Conservation (phyloP, 345 rosid species). For the Euphorbia lathyris region DNA sequence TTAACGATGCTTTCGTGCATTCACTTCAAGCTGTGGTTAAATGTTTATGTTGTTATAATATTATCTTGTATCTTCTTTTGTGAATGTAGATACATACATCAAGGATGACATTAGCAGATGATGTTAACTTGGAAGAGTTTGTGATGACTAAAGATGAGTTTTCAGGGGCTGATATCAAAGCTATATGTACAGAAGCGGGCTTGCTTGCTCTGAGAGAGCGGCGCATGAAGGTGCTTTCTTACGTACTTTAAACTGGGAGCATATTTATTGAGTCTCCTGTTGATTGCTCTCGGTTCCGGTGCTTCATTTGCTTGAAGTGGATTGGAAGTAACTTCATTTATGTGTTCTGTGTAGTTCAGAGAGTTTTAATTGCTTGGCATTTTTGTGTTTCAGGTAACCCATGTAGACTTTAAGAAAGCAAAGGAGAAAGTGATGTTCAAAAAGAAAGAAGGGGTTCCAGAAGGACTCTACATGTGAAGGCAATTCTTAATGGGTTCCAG, state of each 20-base stretch:
- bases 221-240: constrained; percentile 30
- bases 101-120: constrained; percentile 35
- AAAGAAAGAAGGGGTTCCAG: constrained; percentile 38
- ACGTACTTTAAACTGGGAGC: not conserved
- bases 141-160: constrained; percentile 39
- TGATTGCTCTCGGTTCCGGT: not conserved
- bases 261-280: not conserved
- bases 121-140: constrained; percentile 37
- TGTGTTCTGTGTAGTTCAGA: too few relatives aligned
- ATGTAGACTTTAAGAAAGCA: constrained; percentile 36
- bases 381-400: constrained; percentile 10
- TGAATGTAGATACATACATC: constrained; percentile 31
- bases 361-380: not conserved
- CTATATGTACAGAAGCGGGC: constrained; percentile 36
- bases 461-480: constrained; percentile 31
- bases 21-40: not conserved
- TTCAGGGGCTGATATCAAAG: constrained; percentile 36
- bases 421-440: constrained; percentile 40
- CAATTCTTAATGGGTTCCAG: too few relatives aligned
- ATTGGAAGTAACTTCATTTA: too few relatives aligned
- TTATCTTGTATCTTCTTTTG: not conserved
- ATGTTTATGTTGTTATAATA: too few relatives aligned
- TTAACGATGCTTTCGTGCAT: not conserved
- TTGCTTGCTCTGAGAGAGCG: constrained; percentile 37
- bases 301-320: not conserved